These are phyloP conservation scores for Simplicillium aogashimaense DNA, from an alignment of 2,329 filamentous ascomycete species.

Conservation along the genomic window DNA sequence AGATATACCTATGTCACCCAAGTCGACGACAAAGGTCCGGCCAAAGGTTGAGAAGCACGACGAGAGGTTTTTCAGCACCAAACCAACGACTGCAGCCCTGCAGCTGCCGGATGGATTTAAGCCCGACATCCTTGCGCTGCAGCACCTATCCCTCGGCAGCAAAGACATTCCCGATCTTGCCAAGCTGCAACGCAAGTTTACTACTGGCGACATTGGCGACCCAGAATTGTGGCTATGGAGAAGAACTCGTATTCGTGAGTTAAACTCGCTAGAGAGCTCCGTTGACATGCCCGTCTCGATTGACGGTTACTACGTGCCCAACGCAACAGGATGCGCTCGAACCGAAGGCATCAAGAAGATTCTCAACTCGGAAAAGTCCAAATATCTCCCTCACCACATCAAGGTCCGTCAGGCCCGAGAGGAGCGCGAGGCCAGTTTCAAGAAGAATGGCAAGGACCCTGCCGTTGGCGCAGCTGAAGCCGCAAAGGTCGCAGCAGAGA, in stretches of 20 bases:
- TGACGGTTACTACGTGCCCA: constrained; percentile 71
- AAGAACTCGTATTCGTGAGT: constrained; percentile 42
- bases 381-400: constrained; percentile 95
- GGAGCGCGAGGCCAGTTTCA: constrained; percentile 68
- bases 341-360: constrained; percentile 95
- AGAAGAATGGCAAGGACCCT: constrained; percentile 56
- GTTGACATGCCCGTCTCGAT: constrained; percentile 31
- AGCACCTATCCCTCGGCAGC: constrained; percentile 29
- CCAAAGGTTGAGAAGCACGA: constrained; percentile 39
- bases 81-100: constrained; percentile 33
- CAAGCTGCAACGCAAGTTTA: constrained; percentile 39
- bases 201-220: constrained; percentile 32
- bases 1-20: neutral
- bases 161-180: constrained; percentile 38
- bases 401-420: constrained; percentile 88
- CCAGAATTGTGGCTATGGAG: constrained; percentile 48
- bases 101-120: constrained; percentile 32
- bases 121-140: constrained; percentile 34
- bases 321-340: constrained; percentile 73
- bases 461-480: constrained; percentile 58
- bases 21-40: constrained; percentile 4
- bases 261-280: constrained; percentile 31
- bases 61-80: constrained; percentile 39
- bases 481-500: constrained; percentile 66
- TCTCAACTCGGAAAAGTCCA: constrained; percentile 92